Base-by-base conservation (phyloP, 148 eudicot species). In the Tetragonia tetragonoides region DNA sequence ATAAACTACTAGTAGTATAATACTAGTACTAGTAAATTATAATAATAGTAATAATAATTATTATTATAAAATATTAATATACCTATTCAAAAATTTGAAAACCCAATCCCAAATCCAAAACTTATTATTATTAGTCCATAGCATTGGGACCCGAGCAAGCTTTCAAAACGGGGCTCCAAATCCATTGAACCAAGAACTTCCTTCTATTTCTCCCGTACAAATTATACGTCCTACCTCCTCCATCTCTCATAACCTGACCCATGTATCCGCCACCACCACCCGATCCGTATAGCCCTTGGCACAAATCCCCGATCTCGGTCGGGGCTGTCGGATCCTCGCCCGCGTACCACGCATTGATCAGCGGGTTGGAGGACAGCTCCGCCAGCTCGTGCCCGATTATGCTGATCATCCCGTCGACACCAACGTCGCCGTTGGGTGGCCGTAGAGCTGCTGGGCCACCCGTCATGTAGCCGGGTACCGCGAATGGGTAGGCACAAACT, bases 291-390 rank as follows among this genome's bases (percentile, higher is more conserved):
- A 95, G 62, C 61, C 99, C 99, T 72, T 93, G 94, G 38, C 99
- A 95, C 80, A 95, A 67, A 80, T 95, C 99, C 75, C 93, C 97
- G 0, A 95, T 95, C 85, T 95, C 99, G 0, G 99, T 95, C 10
- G 99, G 97, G 2, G 99, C 96, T 14, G 92, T 91, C n/a, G 98
- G 98, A 67, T 95, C 98, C 76, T 91, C 98, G 0, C 98, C 98
- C 0, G 98, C 98, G 54, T 95, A 95, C 97, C 97, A 95, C 8
- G 98, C 98, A 65, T 95, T 95, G 6, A 92, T 84, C 67, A 95
- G 62, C 46, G 98, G 98, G 80, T 95, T 95, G 2, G 96, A 84
- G 18, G 96, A 83, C 5, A 95, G 79, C 87, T 95, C 98, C 10
- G 98, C 98, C 11, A 95, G 84, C 75, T 95, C 98, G 70, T 95